Conservation (phyloP, 176 grass and related monocot genomes). For the Musa itinerans region DNA sequence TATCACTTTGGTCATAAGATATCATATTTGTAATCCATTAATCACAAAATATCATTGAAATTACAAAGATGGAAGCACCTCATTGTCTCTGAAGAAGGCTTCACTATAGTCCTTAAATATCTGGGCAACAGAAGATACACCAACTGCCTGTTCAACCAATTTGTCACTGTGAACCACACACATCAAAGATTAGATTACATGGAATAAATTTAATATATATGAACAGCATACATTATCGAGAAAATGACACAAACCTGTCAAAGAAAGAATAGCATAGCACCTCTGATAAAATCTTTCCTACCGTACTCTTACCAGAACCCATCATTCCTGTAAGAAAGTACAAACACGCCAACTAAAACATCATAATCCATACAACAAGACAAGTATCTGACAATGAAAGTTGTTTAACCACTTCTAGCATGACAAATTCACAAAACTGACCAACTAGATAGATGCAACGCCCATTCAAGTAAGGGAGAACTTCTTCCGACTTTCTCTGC, state of each 20-base stretch:
- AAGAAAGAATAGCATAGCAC: constrained; percentile 91
- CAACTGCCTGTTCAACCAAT: constrained; percentile 90
- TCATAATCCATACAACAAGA: background rate
- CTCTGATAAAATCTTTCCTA: constrained; percentile 93
- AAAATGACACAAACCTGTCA: constrained; percentile 64
- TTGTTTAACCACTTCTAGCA: background rate
- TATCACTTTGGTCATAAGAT: too few relatives aligned
- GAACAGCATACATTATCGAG: background rate
- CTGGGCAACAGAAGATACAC: constrained; percentile 84
- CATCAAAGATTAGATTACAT: constrained; percentile 13
- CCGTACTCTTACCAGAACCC: constrained; percentile 96
- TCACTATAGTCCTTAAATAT: constrained; percentile 94
- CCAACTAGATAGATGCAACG: constrained; percentile 83
- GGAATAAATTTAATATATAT: constrained; percentile 8
- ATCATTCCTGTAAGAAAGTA: constrained; percentile 67
- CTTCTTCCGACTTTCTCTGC: constrained; percentile 71
- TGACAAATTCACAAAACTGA: constrained; percentile 14
- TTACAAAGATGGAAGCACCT: constrained; percentile 36
- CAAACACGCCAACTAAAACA: background rate
- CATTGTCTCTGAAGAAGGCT: constrained; percentile 91
- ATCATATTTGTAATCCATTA: too few relatives aligned
- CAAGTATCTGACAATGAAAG: background rate
- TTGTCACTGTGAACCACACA: constrained; percentile 62
- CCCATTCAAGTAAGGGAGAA: constrained; percentile 49
- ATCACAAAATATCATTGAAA: too few relatives aligned